Percentiles rank a stretch among this genome's conserved stretches.
phyloP scores from a whole-genome alignment of 1,139 yeast species.

The Kazachstania sp. region DNA sequence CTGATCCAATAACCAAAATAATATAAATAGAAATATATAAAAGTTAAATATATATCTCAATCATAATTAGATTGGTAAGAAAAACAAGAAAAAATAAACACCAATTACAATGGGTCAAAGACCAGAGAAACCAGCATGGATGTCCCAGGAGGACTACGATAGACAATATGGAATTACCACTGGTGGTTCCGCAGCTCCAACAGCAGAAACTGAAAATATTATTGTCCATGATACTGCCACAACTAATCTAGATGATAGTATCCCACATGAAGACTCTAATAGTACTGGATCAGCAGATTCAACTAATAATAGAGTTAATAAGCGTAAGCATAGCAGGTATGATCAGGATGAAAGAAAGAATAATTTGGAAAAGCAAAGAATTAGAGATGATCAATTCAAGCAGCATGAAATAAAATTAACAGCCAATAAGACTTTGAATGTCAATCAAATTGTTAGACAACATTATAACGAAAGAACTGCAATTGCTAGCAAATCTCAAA shows the following conservation, averaged over 20 bases:
- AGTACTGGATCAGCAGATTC: neutral
- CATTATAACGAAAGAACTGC: constrained; percentile 85
- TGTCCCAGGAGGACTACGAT: constrained; percentile 33
- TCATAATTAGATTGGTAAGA: no score
- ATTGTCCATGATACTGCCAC: neutral
- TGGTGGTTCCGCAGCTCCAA: constrained; percentile 3
- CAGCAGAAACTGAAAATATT: neutral
- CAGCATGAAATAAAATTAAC: constrained; percentile 30
- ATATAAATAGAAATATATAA: no score
- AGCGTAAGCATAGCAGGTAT: constrained; percentile 26
- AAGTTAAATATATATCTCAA: no score
- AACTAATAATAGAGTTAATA: constrained; percentile 11
- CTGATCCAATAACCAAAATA: no score
- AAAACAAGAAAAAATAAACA: no score
- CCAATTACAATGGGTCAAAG: constrained; percentile 4
- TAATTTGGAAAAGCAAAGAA: constrained; percentile 22
- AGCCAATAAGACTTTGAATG: constrained; percentile 26
- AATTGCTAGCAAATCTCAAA: constrained; percentile 51
- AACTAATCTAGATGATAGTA: neutral
- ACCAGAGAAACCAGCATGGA: constrained; percentile 33
- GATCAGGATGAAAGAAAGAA: constrained; percentile 26
- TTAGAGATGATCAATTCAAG: constrained; percentile 31
- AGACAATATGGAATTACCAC: constrained; percentile 22
- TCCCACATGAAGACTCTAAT: neutral
- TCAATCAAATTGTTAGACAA: constrained; percentile 55